Conservation (phyloP, 441 rosid species). For the Euphorbia celastroides region DNA sequence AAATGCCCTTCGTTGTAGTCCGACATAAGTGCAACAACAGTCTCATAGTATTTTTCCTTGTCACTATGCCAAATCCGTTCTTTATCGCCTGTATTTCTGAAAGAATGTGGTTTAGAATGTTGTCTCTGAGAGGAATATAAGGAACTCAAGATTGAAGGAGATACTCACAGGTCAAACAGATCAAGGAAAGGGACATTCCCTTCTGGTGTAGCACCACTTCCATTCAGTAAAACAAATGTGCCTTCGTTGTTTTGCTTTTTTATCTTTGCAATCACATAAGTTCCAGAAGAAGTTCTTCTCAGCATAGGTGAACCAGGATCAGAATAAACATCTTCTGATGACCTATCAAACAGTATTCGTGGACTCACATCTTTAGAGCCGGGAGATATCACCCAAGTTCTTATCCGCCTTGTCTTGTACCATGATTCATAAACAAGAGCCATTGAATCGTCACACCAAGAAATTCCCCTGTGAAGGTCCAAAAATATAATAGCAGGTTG, state of each 20-base stretch:
- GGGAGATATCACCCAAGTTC: slow-evolving; percentile 88
- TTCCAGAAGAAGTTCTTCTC: slow-evolving; percentile 74
- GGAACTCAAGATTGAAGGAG: slow-evolving; percentile 10
- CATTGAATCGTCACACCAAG: slow-evolving; percentile 89
- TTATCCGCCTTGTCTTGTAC: slow-evolving; percentile 84
- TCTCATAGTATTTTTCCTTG: slow-evolving; percentile 84
- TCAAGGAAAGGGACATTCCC: slow-evolving; percentile 97
- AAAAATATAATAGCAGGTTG: slow-evolving; percentile 16
- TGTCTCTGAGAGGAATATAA: slow-evolving; percentile 1
- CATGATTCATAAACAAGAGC: slow-evolving; percentile 92
- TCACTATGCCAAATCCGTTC: slow-evolving; percentile 98
- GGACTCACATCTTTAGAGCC: slow-evolving; percentile 58
- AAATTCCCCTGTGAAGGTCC: slow-evolving; percentile 59
- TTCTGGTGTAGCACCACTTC: slow-evolving; percentile 92
- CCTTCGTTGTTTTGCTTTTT: slow-evolving; percentile 65
- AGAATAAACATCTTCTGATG: slow-evolving; percentile 94
- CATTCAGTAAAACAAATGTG: slow-evolving; percentile 67
- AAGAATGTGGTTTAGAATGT: slow-evolving; percentile 30
- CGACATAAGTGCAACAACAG: slow-evolving; percentile 86
- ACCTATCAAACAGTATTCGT: slow-evolving; percentile 82
- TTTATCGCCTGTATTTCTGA: slow-evolving; percentile 84
- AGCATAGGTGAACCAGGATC: slow-evolving; percentile 97
- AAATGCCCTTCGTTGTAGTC: slow-evolving; percentile 80
- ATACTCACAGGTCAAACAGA: slow-evolving; percentile 89
- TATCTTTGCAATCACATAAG: slow-evolving; percentile 77